Percentiles rank a stretch among this genome's conserved stretches.
Conservation (phyloP, 2,329 filamentous ascomycete genomes). For the Aspergillus arachidicola region DNA sequence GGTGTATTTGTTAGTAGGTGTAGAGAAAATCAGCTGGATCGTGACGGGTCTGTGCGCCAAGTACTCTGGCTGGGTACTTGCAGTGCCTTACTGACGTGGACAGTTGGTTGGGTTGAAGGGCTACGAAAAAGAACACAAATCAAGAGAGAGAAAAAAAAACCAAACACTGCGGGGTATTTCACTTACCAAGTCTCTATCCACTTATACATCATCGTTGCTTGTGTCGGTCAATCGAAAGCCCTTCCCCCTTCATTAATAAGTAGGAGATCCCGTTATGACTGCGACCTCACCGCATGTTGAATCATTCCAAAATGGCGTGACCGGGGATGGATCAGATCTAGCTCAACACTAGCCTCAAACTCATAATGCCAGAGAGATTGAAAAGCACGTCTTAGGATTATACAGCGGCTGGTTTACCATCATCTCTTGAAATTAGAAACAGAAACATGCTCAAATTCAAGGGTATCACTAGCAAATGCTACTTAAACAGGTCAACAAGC, state of each 20-base stretch:
- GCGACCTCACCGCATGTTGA: neutral
- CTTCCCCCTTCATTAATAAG: too few relatives aligned
- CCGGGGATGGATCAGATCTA: neutral
- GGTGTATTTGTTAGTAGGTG: neutral
- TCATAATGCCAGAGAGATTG: neutral
- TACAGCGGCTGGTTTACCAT: neutral
- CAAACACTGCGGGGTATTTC: neutral
- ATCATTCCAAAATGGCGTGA: neutral
- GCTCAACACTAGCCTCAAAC: neutral
- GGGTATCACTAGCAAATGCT: constrained; percentile 17
- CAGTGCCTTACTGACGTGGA: neutral
- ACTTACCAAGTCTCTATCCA: neutral
- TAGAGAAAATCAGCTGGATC: neutral
- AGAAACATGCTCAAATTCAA: constrained; percentile 2
- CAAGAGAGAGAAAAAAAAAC: neutral
- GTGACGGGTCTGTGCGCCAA: neutral
- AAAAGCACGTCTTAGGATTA: neutral
- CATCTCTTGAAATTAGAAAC: neutral
- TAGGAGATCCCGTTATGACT: too few relatives aligned
- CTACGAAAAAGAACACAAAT: neutral
- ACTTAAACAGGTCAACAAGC: neutral
- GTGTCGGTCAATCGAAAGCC: neutral
- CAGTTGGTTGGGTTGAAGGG: neutral
- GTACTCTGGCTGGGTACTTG: neutral
- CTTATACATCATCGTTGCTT: neutral